A percentile compares a stretch with the other conserved stretches of the same genome.
Evolutionary conservation across 2,329 filamentous ascomycete species (phyloP).

Genomic region (Epichloe hybrida): DNA sequence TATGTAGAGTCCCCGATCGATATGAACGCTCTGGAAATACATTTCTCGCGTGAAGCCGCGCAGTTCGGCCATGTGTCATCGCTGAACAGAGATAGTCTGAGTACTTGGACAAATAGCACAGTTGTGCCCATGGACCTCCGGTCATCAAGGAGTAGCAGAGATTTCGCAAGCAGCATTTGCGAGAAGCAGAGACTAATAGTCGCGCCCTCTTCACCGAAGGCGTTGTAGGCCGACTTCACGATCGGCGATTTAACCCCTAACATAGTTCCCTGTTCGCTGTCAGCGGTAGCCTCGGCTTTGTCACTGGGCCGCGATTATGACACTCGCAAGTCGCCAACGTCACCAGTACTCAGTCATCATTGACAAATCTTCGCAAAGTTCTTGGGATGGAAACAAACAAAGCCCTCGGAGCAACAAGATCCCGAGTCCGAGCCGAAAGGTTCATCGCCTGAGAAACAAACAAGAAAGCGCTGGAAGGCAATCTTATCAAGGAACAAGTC

Average conservation of each 20-base stretch:
- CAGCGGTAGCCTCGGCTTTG: neutral
- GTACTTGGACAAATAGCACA: neutral
- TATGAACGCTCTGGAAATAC: neutral
- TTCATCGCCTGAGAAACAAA: neutral
- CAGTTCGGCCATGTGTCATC: neutral
- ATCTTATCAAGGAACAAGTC: slow-evolving; percentile 3
- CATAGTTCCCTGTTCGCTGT: neutral
- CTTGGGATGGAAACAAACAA: neutral
- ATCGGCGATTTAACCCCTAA: neutral
- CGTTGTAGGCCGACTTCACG: neutral
- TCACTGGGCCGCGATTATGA: neutral
- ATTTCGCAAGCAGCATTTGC: neutral
- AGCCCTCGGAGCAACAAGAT: neutral
- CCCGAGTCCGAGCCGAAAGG: neutral
- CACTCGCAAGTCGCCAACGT: neutral
- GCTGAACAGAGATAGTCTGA: neutral
- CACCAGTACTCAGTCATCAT: neutral
- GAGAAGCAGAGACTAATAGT: neutral
- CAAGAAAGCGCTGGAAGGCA: neutral
- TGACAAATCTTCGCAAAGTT: neutral
- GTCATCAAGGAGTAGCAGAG: neutral
- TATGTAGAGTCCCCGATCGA: neutral
- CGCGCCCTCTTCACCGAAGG: too few relatives aligned
- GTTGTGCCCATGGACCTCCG: neutral
- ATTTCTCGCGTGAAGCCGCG: neutral